Evolutionary conservation across 306 rosid species (phyloP).

Genomic region (Styphnolobium japonicum): DNA sequence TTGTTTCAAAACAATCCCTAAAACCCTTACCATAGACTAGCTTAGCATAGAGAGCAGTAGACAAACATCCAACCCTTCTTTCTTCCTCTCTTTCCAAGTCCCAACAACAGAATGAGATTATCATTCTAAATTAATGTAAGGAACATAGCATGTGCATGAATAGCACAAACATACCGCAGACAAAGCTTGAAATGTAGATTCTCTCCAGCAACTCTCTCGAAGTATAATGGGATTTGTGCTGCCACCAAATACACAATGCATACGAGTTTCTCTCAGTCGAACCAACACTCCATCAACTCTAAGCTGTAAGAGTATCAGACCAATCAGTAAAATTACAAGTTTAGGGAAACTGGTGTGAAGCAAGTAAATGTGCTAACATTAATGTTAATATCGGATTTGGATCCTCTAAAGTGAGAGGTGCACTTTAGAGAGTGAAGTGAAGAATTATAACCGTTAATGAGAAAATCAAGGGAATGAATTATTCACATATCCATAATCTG

Average conservation of each 20-base stretch:
- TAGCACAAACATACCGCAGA: slow-evolving; percentile 63
- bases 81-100: not conserved
- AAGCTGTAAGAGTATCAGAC: slow-evolving; percentile 56
- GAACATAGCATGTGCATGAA: slow-evolving; percentile 5
- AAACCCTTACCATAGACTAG: not conserved
- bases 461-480: no score
- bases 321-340: slow-evolving; percentile 13
- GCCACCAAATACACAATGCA: slow-evolving; percentile 79
- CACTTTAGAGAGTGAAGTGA: no score
- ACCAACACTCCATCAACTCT: slow-evolving; percentile 96
- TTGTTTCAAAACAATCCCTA: not conserved
- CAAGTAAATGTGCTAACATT: slow-evolving; percentile 6
- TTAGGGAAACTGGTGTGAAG: not conserved
- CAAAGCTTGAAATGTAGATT: slow-evolving; percentile 76
- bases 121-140: not conserved
- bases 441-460: no score
- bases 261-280: slow-evolving; percentile 91
- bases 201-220: slow-evolving; percentile 96
- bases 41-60: not conserved
- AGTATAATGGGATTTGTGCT: slow-evolving; percentile 58
- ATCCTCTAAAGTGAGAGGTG: no score
- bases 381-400: no score
- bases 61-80: not conserved
- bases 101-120: not conserved
- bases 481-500: no score